Evolutionary conservation across 768 basidiomycete genomes (phyloP), one percentile per base, ranked within the genome.

Genomic region (Pulveroboletus sp.): DNA sequence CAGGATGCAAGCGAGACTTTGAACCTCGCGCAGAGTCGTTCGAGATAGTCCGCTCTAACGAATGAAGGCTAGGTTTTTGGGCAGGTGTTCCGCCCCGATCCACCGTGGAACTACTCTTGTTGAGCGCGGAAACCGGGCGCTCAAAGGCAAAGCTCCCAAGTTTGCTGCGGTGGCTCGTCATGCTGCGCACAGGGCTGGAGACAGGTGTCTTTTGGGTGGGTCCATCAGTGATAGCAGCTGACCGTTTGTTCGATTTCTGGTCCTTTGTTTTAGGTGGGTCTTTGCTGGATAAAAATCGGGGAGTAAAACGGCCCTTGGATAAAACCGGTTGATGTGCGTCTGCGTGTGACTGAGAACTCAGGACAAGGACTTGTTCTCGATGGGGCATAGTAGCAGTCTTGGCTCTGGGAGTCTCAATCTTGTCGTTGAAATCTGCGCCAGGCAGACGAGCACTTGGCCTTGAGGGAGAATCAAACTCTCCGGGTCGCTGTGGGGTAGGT

Each of bases 111-210:
- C 29, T 56, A 16, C 63, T 66, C 50, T 54, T 53, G 46, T 68
- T 69, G 43, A 69, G 60, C 2, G 55, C 55, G n/a, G 68, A 68
- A 13, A 79, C 75, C 0, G 86, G 85, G 30, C 85, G 73, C 65
- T 88, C 86, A 56, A 88, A 87, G 60, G 88, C 86, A 62, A 88
- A 87, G 58, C 81, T 85, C 6, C 85, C 85, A 54, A 85, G 83
- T 60, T 85, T 83, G 35, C 72, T 77, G 2, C 77, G 68, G 42
- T 76, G 73, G 26, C 59, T 71, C 20, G 56, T 59, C 45, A 70
- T 67, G 36, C 65, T 67, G 50, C 67, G 67, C 11, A 37, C 41
- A 29, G 44, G 52, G 26, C 47, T 51, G 16, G 54, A 38, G 14
- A 37, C 35, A 23, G 54, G 42, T 43, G 51, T 13, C 39, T 53